Percentiles rank a stretch among this genome's conserved stretches.
Evolutionary conservation across 164 flowering plant species (phyloP).

Genomic region (Aristolochia contorta): DNA sequence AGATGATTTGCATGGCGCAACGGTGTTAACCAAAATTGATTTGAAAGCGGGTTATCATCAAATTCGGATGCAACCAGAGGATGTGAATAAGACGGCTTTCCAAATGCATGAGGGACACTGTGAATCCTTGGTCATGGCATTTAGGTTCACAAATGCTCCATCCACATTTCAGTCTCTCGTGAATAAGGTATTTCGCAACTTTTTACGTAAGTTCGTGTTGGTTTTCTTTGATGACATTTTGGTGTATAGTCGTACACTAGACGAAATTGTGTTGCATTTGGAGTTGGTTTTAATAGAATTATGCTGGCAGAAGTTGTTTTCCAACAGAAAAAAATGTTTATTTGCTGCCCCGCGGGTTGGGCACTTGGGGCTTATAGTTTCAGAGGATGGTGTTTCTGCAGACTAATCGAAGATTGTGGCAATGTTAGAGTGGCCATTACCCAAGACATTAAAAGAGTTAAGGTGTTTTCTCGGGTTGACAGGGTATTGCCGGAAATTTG

Average conservation of each 20-base stretch:
- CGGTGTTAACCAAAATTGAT: not conserved
- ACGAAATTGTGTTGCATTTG: not conserved
- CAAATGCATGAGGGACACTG: not conserved
- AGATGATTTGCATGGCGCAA: not conserved
- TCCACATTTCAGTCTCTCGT: no score
- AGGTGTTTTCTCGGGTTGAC: not conserved
- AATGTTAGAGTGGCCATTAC: not conserved
- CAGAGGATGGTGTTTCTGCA: not conserved
- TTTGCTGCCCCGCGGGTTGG: not conserved
- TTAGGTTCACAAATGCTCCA: not conserved
- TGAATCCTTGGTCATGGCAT: constrained; percentile 1
- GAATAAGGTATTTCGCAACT: no score
- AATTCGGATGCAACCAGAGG: not conserved
- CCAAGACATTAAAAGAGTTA: not conserved
- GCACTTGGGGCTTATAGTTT: not conserved
- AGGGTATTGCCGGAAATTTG: not conserved
- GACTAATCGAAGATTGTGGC: not conserved
- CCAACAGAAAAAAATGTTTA: not conserved
- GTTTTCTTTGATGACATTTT: constrained; percentile 1
- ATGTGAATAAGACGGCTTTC: not conserved
- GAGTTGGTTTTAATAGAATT: not conserved
- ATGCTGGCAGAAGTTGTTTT: not conserved
- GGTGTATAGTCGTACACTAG: not conserved
- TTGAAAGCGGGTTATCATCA: not conserved
- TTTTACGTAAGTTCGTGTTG: not conserved